Evolutionary conservation across 306 rosid species (phyloP), one percentile per base, ranked within the genome.

Genomic region (Pyrus pyrifolia): DNA sequence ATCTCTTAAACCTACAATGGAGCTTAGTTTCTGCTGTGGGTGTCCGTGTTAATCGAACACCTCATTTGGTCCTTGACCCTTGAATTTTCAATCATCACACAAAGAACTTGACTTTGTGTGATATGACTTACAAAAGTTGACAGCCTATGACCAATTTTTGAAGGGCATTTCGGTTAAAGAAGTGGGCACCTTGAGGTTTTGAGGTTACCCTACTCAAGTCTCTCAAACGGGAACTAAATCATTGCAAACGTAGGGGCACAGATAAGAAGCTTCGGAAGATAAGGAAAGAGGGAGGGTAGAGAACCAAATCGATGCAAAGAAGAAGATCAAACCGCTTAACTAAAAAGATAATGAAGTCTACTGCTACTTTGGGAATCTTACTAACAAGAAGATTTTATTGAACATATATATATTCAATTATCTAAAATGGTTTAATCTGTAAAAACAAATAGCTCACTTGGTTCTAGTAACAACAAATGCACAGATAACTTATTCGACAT

Each of bases 401-500:
- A 18, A 15, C 19, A 49, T 15, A 4, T 46, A 49, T 46, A 46
- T 57, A 53, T 38, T 67, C 7, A 70, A 45, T 51, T 18, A 17
- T 35, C 60, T 22, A 66, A 19, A 67, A 51, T 25, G 46, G 35
- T 40, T 61, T 18, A 49, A 42, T 2, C 12, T 40, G 60, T 58
- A 8, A n/a, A n/a, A 38, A 27, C 33, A 23, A 67, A 45, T 33
- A 31, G 6, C 57, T 65, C 35, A 30, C 51, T 62, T 27, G 25
- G 33, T 70, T 63, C 69, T 65, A 5, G 53, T 70, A 30, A 21
- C 51, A 70, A 57, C 27, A 73, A 18, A 55, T 53, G 66, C 67
- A n/a, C 44, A 83, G 38, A 66, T 52, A 72, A 55, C 67, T 75
- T 76, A 84, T 78, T 80, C 81, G 72, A 76, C 85, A 64, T 33